phyloP scores from a whole-genome alignment of 495 filamentous ascomycete species.

The Neurospora sp. region DNA sequence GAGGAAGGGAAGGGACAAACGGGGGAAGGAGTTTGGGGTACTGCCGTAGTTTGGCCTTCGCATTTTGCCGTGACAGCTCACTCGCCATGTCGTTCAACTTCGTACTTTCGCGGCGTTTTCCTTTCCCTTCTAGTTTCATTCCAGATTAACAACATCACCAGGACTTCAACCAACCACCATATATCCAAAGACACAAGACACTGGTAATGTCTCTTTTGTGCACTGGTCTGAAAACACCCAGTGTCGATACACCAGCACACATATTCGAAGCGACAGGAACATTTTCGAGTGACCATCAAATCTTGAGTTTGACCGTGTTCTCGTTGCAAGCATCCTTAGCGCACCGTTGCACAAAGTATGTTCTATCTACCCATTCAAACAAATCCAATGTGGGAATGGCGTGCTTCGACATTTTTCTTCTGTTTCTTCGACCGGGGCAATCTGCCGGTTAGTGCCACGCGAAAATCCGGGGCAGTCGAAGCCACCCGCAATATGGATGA shows the following conservation, averaged over 20 bases:
- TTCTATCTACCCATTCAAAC: background rate
- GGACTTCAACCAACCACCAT: background rate
- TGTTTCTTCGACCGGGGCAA: background rate
- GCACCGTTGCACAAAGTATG: background rate
- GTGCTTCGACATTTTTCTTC: background rate
- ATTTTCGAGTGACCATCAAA: background rate
- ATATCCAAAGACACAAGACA: background rate
- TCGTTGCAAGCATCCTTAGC: background rate
- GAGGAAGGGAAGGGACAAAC: background rate
- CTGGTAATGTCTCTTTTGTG: background rate
- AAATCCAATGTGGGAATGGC: background rate
- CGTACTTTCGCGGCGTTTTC: background rate
- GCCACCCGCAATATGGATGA: slow-evolving; percentile 4
- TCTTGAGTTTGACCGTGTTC: background rate
- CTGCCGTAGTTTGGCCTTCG: background rate
- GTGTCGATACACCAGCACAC: background rate
- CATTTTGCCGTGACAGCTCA: background rate
- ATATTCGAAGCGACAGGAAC: background rate
- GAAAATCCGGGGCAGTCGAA: background rate
- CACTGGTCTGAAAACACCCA: background rate
- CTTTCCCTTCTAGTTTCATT: background rate
- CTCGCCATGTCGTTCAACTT: background rate
- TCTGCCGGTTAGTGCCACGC: slow-evolving; percentile 1
- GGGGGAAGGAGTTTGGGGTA: background rate
- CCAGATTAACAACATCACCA: background rate